Conservation (phyloP, 768 basidiomycete species). For the Boletus barrowsii region DNA sequence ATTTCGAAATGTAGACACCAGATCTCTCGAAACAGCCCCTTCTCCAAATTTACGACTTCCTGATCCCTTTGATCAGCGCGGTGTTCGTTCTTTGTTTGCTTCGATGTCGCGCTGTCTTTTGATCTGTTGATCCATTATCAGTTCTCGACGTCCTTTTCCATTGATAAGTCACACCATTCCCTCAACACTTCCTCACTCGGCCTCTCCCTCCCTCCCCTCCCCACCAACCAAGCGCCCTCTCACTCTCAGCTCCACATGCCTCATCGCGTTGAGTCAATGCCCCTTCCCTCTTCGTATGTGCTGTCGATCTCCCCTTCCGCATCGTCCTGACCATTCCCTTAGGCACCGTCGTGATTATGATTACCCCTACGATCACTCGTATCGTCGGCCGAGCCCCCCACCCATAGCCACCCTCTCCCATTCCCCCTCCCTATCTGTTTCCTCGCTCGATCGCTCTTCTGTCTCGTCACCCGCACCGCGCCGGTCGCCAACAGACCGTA, state of each 20-base stretch:
- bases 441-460: slow-evolving; percentile 58
- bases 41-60: slow-evolving; percentile 32
- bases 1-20: slow-evolving; percentile 29
- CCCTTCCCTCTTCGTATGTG: slow-evolving; percentile 34
- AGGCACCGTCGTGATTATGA: slow-evolving; percentile 38
- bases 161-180: slow-evolving; percentile 36
- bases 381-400: slow-evolving; percentile 44
- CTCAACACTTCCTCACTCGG: slow-evolving; percentile 22
- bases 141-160: slow-evolving; percentile 33
- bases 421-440: slow-evolving; percentile 59
- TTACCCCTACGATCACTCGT: slow-evolving; percentile 39
- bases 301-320: slow-evolving; percentile 20
- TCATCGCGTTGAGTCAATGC: slow-evolving; percentile 44
- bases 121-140: slow-evolving; percentile 39
- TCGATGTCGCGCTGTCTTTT: slow-evolving; percentile 35
- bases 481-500: slow-evolving; percentile 36
- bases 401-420: slow-evolving; percentile 51
- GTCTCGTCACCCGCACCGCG: slow-evolving; percentile 57
- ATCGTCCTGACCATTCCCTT: slow-evolving; percentile 30
- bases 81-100: slow-evolving; percentile 35
- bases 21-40: slow-evolving; percentile 34
- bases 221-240: slow-evolving; percentile 10
- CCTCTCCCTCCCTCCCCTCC: slow-evolving; percentile 15
- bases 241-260: slow-evolving; percentile 41
- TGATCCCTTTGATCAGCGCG: slow-evolving; percentile 34